Conservation (phyloP, 179 eudicot genomes). For the Nepenthes alata region DNA sequence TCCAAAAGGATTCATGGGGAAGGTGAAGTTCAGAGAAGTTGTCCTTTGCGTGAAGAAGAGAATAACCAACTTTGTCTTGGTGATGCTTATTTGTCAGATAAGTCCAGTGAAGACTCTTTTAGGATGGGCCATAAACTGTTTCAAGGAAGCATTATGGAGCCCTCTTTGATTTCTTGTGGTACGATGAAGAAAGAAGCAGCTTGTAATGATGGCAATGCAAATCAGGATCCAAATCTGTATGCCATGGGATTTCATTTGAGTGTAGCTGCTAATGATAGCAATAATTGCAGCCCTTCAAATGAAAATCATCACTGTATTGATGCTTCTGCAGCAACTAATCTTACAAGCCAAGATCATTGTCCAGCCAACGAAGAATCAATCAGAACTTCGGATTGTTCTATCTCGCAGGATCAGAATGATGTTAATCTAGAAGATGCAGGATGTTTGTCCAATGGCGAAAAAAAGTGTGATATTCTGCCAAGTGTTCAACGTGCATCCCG, state of each 20-base stretch:
- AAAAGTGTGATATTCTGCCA: constrained; percentile 22
- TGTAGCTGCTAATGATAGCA: neutral
- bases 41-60: neutral
- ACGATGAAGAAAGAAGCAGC: constrained; percentile 12
- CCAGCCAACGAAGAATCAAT: constrained; percentile 30
- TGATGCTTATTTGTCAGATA: neutral
- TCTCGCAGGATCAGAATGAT: constrained; percentile 25
- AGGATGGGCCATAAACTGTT: neutral
- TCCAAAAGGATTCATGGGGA: constrained; percentile 3
- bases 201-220: constrained; percentile 12
- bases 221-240: constrained; percentile 7
- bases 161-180: constrained; percentile 2
- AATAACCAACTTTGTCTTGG: neutral
- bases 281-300: constrained; percentile 2
- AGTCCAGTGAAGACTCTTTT: constrained; percentile 5
- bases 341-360: constrained; percentile 9
- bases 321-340: constrained; percentile 15
- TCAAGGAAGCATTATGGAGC: constrained; percentile 7
- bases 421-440: constrained; percentile 24
- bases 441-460: constrained; percentile 19
- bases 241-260: neutral
- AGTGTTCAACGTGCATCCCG: constrained; percentile 49
- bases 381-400: constrained; percentile 30
- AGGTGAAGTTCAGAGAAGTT: constrained; percentile 10
- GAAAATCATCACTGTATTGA: constrained; percentile 13